Evolutionary conservation across 108 stramenopile species (phyloP).

Genomic region (Cyclotella atomus): DNA sequence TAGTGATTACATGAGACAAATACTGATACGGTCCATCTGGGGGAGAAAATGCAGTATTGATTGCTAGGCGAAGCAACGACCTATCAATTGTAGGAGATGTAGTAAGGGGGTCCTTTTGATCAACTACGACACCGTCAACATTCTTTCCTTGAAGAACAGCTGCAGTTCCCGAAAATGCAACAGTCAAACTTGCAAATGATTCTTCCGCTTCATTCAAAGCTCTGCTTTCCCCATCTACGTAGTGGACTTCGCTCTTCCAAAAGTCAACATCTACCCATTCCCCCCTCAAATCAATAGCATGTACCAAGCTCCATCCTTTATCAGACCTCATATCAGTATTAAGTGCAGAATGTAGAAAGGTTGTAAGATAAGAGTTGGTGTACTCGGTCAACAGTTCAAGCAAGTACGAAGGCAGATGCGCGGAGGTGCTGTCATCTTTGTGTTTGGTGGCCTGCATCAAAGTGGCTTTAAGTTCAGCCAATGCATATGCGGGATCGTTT

Average conservation of each 20-base stretch:
- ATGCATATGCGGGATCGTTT: neutral
- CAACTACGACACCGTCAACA: neutral
- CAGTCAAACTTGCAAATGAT: conserved; percentile 17
- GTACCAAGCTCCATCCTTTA: conserved; percentile 27
- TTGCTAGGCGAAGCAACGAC: conserved; percentile 4
- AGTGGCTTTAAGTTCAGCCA: conserved; percentile 11
- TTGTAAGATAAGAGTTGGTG: conserved; percentile 15
- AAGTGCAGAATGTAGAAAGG: conserved; percentile 4
- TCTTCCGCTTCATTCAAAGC: conserved; percentile 2
- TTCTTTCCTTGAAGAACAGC: conserved; percentile 2
- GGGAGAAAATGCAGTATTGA: conserved; percentile 15
- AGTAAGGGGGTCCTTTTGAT: neutral
- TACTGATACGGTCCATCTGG: conserved; percentile 34
- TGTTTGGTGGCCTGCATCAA: neutral
- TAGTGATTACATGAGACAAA: conserved; percentile 18
- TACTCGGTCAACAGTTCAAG: conserved; percentile 12
- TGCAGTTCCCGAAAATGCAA: conserved; percentile 27
- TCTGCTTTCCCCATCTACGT: conserved; percentile 6
- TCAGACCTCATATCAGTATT: neutral
- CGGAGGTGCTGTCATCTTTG: neutral
- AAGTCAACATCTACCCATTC: conserved; percentile 6
- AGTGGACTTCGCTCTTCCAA: conserved; percentile 9
- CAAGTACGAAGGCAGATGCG: conserved; percentile 1
- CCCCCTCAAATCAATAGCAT: conserved; percentile 31
- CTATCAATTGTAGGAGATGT: conserved; percentile 11